phyloP scores from a whole-genome alignment of 441 rosid species.

The Pelargonium citronellum region DNA sequence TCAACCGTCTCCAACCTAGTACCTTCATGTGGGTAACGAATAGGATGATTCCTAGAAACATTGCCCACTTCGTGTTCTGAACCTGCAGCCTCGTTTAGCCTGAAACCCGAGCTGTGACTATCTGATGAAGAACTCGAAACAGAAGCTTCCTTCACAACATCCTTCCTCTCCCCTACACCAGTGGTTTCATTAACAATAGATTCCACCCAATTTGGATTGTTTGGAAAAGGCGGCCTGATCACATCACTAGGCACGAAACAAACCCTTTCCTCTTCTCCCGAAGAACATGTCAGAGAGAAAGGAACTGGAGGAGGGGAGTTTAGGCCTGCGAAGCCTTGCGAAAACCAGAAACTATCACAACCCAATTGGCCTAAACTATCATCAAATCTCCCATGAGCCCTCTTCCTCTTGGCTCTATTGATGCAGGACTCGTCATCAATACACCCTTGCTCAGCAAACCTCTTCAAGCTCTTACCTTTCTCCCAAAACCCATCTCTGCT shows the following conservation, averaged over 20 bases:
- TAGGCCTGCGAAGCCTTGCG: slow-evolving; percentile 40
- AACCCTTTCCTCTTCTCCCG: slow-evolving; percentile 62
- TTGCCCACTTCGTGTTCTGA: slow-evolving; percentile 44
- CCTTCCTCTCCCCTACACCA: slow-evolving; percentile 43
- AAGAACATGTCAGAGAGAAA: slow-evolving; percentile 54
- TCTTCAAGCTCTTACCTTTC: slow-evolving; percentile 63
- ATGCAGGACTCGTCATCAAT: slow-evolving; percentile 34
- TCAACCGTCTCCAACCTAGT: slow-evolving; percentile 34
- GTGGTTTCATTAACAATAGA: slow-evolving; percentile 66
- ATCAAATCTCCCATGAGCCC: slow-evolving; percentile 29
- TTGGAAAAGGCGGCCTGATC: slow-evolving; percentile 23
- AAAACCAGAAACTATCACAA: slow-evolving; percentile 64
- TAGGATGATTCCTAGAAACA: slow-evolving; percentile 35
- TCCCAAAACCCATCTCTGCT: too few relatives aligned
- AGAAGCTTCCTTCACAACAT: slow-evolving; percentile 46
- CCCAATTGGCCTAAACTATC: slow-evolving; percentile 16
- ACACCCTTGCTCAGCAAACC: slow-evolving; percentile 60
- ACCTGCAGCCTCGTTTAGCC: slow-evolving; percentile 35
- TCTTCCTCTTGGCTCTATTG: slow-evolving; percentile 66
- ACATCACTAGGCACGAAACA: slow-evolving; percentile 68
- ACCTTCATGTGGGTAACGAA: slow-evolving; percentile 37
- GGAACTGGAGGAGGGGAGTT: slow-evolving; percentile 40
- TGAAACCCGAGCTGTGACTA: slow-evolving; percentile 50
- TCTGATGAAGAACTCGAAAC: slow-evolving; percentile 78
- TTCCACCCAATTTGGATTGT: slow-evolving; percentile 65